phyloP scores from a whole-genome alignment of 495 filamentous ascomycete species.

The Aspergillus diversus region DNA sequence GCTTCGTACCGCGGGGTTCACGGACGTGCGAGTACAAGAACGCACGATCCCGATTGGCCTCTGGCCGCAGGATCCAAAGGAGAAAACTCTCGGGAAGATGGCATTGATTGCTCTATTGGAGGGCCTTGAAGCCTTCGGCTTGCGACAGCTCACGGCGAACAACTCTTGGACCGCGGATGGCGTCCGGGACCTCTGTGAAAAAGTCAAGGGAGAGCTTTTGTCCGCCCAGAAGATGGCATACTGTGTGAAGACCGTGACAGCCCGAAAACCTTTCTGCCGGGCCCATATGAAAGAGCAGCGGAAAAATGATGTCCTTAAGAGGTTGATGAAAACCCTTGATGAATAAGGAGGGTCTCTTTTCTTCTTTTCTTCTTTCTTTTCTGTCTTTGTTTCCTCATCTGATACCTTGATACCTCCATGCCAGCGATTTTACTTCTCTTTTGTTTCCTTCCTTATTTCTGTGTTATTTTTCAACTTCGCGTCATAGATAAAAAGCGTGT shows the following conservation, averaged over 20 bases:
- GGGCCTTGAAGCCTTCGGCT: constrained; percentile 62
- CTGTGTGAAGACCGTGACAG: constrained; percentile 58
- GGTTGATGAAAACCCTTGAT: constrained; percentile 24
- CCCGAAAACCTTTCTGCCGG: constrained; percentile 53
- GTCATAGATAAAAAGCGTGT: constrained; percentile 13
- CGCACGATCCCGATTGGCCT: constrained; percentile 64
- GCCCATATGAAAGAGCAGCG: constrained; percentile 30
- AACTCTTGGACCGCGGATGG: constrained; percentile 59
- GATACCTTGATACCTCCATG: constrained; percentile 1
- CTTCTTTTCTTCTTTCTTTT: not conserved
- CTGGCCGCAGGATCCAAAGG: constrained; percentile 55
- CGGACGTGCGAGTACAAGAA: constrained; percentile 57
- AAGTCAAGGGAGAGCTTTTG: constrained; percentile 56
- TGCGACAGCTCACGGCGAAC: constrained; percentile 64
- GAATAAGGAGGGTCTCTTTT: not conserved
- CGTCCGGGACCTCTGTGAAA: constrained; percentile 58
- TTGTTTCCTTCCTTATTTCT: constrained; percentile 6
- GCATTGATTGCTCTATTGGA: constrained; percentile 66
- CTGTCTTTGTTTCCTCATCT: too few species aligned
- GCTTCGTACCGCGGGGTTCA: constrained; percentile 62
- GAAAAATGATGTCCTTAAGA: constrained; percentile 28
- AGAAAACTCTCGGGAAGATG: constrained; percentile 64
- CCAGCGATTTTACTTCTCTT: constrained; percentile 1
- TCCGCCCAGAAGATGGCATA: constrained; percentile 44
- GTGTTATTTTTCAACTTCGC: not conserved